These are phyloP conservation scores for Circinella minor DNA, from an alignment of 371 early-diverging fungal species.

Conservation along the genomic window DNA sequence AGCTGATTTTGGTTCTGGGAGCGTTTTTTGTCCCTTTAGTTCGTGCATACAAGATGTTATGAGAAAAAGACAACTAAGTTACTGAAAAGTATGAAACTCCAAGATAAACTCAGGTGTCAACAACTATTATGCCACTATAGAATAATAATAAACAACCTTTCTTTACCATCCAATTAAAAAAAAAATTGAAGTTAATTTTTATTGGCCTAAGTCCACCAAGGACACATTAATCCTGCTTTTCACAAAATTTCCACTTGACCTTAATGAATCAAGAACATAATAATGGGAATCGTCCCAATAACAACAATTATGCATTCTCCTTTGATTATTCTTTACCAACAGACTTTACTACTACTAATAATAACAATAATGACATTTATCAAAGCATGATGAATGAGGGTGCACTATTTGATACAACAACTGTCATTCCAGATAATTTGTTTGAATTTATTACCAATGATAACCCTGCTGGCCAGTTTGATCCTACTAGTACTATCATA, in stretches of 20 bases:
- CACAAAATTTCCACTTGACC: neutral
- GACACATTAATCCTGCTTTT: neutral
- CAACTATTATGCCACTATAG: no score
- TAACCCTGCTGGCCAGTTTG: slow-evolving; percentile 2
- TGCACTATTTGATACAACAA: neutral
- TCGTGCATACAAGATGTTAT: no score
- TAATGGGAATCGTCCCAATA: neutral
- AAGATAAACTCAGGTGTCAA: no score
- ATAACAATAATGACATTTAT: neutral
- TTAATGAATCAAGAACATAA: neutral
- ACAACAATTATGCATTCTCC: neutral
- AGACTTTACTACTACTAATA: neutral
- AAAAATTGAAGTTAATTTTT: no score
- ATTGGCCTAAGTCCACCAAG: no score
- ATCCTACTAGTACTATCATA: neutral
- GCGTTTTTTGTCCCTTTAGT: no score
- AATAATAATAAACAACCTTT: no score
- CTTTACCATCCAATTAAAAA: no score
- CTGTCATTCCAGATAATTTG: slow-evolving; percentile 17
- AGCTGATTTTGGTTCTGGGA: no score
- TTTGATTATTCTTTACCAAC: neutral
- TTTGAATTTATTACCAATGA: slow-evolving; percentile 20
- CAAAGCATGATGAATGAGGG: neutral
- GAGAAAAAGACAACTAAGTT: no score
- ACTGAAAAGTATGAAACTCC: no score